Base-by-base conservation (phyloP, 1,284 basidiomycete genomes). In the Athelia psychrophila region DNA sequence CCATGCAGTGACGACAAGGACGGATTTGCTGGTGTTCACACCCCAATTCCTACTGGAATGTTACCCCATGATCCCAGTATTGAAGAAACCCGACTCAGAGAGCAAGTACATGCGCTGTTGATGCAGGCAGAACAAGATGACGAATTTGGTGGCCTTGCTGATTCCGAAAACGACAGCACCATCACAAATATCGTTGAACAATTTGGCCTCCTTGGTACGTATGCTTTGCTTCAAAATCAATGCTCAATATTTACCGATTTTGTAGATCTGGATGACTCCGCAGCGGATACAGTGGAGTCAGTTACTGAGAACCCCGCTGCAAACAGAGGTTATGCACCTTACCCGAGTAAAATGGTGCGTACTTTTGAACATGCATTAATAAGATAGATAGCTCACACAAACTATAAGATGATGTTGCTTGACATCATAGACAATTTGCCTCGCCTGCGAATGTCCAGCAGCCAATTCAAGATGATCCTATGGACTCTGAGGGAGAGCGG, bases 401-500 rank as follows among this genome's bases (percentile, higher is more conserved):
- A 10, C 15, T 13, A 44, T 20, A 30, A 56, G 51, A 30, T 40
- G 5, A 54, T 54, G 55, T 46, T 56, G 5, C 40, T 54, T 10
- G 54, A 57, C 24, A 44, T 57, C 0, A 44, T 57, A 32, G 56
- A 55, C 24, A 57, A 57, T 38, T 19, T 57, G 0, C 51, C 53
- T 3, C 51, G 54, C 12, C 48, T 49, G 15, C 54, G 53, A 1
- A 48, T 57, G n/a, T 42, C 53, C 3, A 32, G 23, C 8, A n/a
- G 18, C 1, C 56, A 57, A 18, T 40, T 58, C 32, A 44, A 44
- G 13, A 18, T 58, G 6, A 47, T 58, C 6, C 16, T 58, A 6
- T 42, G 45, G 16, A 44, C 54, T 12, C 50, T 49, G 3, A 44
- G 48, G 24, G 10, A 48, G 2, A 16, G 48, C 5, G 55, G 57